These are phyloP conservation scores for Termitomyces sp. DNA, from an alignment of 768 basidiomycete genomes.

Conservation along the genomic window DNA sequence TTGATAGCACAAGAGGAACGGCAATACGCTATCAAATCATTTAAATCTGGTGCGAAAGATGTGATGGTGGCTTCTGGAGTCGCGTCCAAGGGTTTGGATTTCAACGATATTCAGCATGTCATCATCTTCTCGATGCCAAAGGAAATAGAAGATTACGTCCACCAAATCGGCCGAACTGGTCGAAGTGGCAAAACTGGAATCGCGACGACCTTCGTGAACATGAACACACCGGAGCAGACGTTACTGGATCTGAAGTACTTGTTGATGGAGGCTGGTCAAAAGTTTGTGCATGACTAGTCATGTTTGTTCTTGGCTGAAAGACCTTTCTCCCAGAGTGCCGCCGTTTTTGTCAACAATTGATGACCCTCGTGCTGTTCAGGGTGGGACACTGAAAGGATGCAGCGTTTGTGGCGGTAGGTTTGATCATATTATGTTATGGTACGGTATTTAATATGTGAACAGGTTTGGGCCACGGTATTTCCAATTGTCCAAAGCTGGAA, in stretches of 20 bases:
- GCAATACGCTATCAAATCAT: constrained; percentile 97
- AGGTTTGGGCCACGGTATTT: constrained; percentile 92
- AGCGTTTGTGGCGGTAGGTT: constrained; percentile 87
- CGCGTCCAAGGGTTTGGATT: constrained; percentile 97
- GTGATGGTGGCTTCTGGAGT: constrained; percentile 99
- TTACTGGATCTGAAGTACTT: constrained; percentile 95
- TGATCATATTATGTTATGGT: background rate
- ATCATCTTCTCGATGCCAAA: constrained; percentile 99
- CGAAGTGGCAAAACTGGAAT: constrained; percentile 98
- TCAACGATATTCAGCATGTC: constrained; percentile 98
- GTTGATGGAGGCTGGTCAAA: constrained; percentile 95
- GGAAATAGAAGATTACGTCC: constrained; percentile 99
- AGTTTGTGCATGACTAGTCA: constrained; percentile 45
- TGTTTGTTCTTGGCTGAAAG: constrained; percentile 5
- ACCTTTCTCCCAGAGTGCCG: constrained; percentile 61
- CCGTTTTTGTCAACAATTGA: constrained; percentile 88
- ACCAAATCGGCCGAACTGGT: constrained; percentile 98
- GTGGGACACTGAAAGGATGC: constrained; percentile 79
- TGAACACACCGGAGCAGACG: constrained; percentile 96
- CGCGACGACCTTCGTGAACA: constrained; percentile 98
- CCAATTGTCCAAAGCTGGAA: constrained; percentile 95
- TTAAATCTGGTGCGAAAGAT: constrained; percentile 96
- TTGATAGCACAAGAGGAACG: constrained; percentile 90
- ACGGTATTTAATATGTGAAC: constrained; percentile 2
- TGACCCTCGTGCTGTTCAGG: constrained; percentile 80